Evolutionary conservation across 2,329 filamentous ascomycete species (phyloP).

Genomic region (Verticillium isaacii): DNA sequence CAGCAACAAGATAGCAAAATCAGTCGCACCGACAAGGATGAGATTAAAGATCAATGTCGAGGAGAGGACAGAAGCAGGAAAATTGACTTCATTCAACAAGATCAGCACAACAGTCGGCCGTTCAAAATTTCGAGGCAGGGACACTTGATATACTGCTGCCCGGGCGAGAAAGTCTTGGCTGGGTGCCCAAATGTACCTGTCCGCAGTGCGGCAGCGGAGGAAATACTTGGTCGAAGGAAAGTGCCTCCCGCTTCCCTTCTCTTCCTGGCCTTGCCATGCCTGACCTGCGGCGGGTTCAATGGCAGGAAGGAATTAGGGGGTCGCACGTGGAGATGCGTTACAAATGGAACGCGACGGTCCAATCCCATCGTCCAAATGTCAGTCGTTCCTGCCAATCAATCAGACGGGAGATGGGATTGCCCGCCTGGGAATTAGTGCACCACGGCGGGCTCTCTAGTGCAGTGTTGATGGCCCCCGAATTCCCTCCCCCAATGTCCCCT

Average conservation of each 20-base stretch:
- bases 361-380: not conserved
- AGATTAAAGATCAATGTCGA: not conserved
- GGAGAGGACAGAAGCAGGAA: not conserved
- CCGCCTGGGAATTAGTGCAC: not conserved
- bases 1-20: not conserved
- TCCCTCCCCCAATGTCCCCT: not conserved
- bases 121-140: not conserved
- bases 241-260: not conserved
- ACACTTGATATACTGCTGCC: conserved; percentile 1
- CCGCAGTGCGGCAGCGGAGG: not conserved
- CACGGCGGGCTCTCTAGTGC: not conserved
- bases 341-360: not conserved
- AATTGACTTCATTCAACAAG: not conserved
- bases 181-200: not conserved
- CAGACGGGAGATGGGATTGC: not conserved
- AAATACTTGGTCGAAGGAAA: not conserved
- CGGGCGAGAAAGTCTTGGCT: conserved; percentile 2
- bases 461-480: not conserved
- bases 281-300: not conserved
- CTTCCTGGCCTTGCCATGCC: not conserved
- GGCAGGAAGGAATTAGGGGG: not conserved
- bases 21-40: not conserved
- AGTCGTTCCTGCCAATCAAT: not conserved
- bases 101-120: not conserved
- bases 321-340: not conserved